Percentiles rank a stretch among this genome's conserved stretches.
Conservation (phyloP, 2,329 filamentous ascomycete species). For the Fusarium hainanense region DNA sequence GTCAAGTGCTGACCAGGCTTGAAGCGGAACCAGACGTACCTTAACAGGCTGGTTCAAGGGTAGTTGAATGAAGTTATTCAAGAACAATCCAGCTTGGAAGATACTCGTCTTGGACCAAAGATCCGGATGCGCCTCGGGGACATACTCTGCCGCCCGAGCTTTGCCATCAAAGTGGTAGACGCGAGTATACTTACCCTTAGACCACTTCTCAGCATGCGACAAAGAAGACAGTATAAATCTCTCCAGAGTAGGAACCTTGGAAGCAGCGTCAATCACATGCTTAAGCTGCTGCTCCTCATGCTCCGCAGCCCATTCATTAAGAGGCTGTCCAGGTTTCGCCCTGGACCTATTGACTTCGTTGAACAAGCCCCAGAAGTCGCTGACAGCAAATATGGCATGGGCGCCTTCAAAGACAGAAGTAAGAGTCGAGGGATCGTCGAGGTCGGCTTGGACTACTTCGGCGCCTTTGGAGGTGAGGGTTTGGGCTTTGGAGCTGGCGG, state of each 20-base stretch:
- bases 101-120: constrained; percentile 42
- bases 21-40: background rate
- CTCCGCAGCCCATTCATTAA: constrained; percentile 39
- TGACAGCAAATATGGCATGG: constrained; percentile 45
- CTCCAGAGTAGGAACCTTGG: constrained; percentile 48
- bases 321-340: constrained; percentile 20
- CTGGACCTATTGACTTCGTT: constrained; percentile 16
- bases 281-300: constrained; percentile 52
- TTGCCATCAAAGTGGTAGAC: constrained; percentile 58
- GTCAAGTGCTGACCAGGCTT: background rate
- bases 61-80: constrained; percentile 22
- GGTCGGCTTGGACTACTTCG: constrained; percentile 13
- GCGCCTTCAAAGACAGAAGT: background rate
- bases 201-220: constrained; percentile 50
- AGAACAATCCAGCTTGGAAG: constrained; percentile 30
- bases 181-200: constrained; percentile 54
- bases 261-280: constrained; percentile 52
- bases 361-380: constrained; percentile 44
- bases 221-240: constrained; percentile 54
- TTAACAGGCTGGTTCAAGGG: constrained; percentile 17
- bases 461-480: constrained; percentile 11
- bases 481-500: constrained; percentile 19
- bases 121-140: constrained; percentile 15
- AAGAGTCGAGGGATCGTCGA: constrained; percentile 6
- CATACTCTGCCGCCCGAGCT: constrained; percentile 49